Conservation (phyloP, 2,329 filamentous ascomycete genomes). For the Aspergillus quadricinctus region DNA sequence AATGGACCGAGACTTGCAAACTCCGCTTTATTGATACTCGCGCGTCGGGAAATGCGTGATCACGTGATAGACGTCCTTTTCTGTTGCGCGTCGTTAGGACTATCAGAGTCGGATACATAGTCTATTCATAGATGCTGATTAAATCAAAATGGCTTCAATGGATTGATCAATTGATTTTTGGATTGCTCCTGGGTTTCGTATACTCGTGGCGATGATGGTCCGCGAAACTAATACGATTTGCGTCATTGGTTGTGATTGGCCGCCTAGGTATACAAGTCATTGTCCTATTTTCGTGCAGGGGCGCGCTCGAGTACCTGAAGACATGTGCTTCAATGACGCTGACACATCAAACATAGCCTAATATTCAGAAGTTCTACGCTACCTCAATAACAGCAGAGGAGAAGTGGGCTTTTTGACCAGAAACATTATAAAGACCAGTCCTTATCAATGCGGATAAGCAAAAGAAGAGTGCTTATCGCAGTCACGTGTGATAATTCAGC, state of each 20-base stretch:
- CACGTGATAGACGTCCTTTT: background rate
- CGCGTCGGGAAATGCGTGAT: slow-evolving; percentile 3
- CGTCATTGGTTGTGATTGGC: background rate
- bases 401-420: no score
- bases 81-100: background rate
- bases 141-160: background rate
- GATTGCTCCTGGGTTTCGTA: background rate
- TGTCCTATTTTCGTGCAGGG: no score
- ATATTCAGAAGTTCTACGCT: background rate
- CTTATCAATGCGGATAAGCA: background rate
- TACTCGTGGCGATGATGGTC: background rate
- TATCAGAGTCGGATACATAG: background rate
- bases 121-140: background rate
- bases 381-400: no score
- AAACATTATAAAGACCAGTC: background rate
- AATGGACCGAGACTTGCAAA: slow-evolving; percentile 1
- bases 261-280: background rate
- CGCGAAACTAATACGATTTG: background rate
- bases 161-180: background rate
- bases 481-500: background rate
- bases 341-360: background rate
- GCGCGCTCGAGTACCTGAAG: background rate
- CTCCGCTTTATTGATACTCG: slow-evolving; percentile 1
- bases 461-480: background rate
- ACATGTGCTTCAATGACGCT: background rate